Base-by-base conservation (phyloP, 2,329 filamentous ascomycete species). In the Paracorniculantispora psalliotae region DNA sequence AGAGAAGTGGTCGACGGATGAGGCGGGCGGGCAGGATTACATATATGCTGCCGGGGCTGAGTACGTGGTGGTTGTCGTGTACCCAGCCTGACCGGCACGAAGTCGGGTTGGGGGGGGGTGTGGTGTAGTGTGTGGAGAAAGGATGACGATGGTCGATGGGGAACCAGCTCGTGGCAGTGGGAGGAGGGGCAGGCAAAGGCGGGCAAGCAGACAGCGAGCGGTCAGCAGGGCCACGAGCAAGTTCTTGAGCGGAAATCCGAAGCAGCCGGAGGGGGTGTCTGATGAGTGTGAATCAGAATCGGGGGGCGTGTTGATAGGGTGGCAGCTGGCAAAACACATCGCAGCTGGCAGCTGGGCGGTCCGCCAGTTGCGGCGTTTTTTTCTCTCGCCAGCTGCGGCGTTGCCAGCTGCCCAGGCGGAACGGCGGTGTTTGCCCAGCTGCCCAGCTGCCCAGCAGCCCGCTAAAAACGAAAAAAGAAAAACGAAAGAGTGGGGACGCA, bases 71-170 rank as follows among this genome's bases (percentile, higher is more conserved):
- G 47, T 28, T 35, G 48, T 53, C 19, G n/a, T 21, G 26, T 43
- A n/a, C n/a, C n/a, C n/a, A n/a, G n/a, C n/a, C n/a, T n/a, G n/a
- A n/a, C n/a, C n/a, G n/a, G n/a, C n/a, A n/a, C n/a, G n/a, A n/a
- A n/a, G n/a, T n/a, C n/a, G n/a, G n/a, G n/a, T 15, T 21, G 6
- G 6, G 19, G 23, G 23, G 9, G 44, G 4, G 44, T 15, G 21
- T n/a, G n/a, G 43, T 47, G 6, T 15, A 21, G 10, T 49, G 35
- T 39, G 55, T 57, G 55, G 55, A 44, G 55, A 50, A n/a, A 43
- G 55, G 55, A 57, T 57, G 55, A 57, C 55, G 55, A 57, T 57
- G 55, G 44, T 17, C 44, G 44, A 47, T 47, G 44, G 44, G 44
- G 41, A 23, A 19, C 44, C 25, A 15, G 44, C 55, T 57, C 52